Percentiles rank a stretch among this genome's conserved stretches.
These are phyloP conservation scores for Boletus coccyginus DNA, from an alignment of 768 basidiomycete genomes.

Conservation along the genomic window DNA sequence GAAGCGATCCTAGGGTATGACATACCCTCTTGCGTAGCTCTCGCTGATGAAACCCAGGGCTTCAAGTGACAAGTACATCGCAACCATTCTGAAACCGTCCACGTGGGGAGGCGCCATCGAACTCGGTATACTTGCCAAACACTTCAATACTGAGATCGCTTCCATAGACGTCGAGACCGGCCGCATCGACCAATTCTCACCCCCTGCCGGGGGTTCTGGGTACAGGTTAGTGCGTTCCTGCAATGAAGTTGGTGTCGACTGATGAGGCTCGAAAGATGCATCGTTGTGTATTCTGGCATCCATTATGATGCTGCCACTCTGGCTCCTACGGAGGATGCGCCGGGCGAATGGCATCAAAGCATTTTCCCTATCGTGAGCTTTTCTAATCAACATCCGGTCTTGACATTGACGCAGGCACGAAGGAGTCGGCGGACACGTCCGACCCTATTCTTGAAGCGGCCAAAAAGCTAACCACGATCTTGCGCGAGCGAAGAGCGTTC, in stretches of 20 bases:
- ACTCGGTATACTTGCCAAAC: constrained; percentile 76
- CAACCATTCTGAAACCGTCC: constrained; percentile 72
- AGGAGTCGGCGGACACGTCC: constrained; percentile 34
- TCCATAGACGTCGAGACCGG: constrained; percentile 93
- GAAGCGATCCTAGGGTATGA: constrained; percentile 85
- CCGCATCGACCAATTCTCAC: constrained; percentile 75
- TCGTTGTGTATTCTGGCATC: constrained; percentile 93
- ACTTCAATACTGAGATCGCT: constrained; percentile 83
- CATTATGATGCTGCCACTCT: constrained; percentile 93
- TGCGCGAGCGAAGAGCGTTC: constrained; percentile 77
- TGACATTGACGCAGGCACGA: constrained; percentile 21
- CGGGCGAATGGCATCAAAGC: constrained; percentile 87
- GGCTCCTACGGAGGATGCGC: constrained; percentile 73
- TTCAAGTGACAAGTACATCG: constrained; percentile 67
- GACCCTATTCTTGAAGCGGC: constrained; percentile 65
- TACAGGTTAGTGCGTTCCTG: constrained; percentile 22
- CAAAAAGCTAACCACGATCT: constrained; percentile 63
- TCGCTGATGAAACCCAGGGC: constrained; percentile 36
- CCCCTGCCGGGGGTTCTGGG: constrained; percentile 35
- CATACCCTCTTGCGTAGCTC: neutral
- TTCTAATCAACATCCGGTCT: constrained; percentile 1
- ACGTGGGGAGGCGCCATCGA: constrained; percentile 98
- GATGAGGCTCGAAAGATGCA: constrained; percentile 40
- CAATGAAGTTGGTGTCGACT: neutral
- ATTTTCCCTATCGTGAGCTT: constrained; percentile 61